Conservation (phyloP, 192 early-diverging fungal species). For the Nowakowskiella sp. region DNA sequence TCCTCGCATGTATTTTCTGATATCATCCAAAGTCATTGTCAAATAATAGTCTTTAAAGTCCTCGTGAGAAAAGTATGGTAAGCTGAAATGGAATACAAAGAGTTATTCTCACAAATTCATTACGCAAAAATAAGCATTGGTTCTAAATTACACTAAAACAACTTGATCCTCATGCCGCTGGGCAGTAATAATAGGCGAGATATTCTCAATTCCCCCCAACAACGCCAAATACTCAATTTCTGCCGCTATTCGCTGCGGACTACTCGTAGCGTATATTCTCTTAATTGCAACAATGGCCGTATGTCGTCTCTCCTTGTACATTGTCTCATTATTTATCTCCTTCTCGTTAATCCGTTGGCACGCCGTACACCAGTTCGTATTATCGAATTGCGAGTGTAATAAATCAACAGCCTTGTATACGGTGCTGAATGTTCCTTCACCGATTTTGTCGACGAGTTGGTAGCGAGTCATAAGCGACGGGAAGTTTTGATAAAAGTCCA, state of each 20-base stretch:
- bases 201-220: conserved; percentile 56
- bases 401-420: conserved; percentile 88
- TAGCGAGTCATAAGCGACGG: conserved; percentile 52
- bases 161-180: conserved; percentile 76
- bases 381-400: conserved; percentile 62
- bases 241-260: conserved; percentile 66
- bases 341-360: conserved; percentile 2
- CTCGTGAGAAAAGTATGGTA: conserved; percentile 78
- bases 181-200: conserved; percentile 72
- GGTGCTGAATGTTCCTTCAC: conserved; percentile 85
- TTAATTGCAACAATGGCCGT: conserved; percentile 64
- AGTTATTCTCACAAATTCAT: conserved; percentile 9
- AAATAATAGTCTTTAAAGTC: conserved; percentile 73
- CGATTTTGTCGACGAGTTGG: conserved; percentile 67
- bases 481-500: conserved; percentile 50
- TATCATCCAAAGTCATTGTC: conserved; percentile 53
- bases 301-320: conserved; percentile 30
- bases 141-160: conserved; percentile 39
- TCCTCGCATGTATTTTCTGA: conserved; percentile 66
- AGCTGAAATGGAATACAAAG: conserved; percentile 10
- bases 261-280: conserved; percentile 76
- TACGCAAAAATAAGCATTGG: conserved; percentile 10
- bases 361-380: conserved; percentile 44
- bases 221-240: conserved; percentile 52
- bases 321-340: no score